Conservation (phyloP, 345 rosid genomes). For the Salix koriyanagi region DNA sequence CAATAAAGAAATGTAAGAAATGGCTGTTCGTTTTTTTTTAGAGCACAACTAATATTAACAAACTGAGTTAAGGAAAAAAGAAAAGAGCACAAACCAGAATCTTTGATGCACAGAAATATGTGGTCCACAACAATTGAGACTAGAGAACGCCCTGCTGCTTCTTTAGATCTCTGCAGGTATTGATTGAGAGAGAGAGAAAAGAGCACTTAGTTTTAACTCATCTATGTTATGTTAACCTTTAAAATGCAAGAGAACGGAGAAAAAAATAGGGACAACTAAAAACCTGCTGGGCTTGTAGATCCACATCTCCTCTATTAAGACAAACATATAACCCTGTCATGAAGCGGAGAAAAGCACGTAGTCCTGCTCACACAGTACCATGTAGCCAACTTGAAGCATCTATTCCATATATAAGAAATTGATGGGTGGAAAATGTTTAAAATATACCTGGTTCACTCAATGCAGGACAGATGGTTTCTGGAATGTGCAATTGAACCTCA, state of each 20-base stretch:
- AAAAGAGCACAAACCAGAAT: slow-evolving; percentile 64
- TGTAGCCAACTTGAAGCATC: slow-evolving; percentile 6
- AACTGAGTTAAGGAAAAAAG: neutral
- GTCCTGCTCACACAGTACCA: slow-evolving; percentile 49
- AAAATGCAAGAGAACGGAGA: neutral
- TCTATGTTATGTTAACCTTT: neutral
- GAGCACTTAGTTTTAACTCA: slow-evolving; percentile 8
- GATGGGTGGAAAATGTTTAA: neutral
- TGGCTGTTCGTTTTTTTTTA: neutral
- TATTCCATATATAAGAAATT: neutral
- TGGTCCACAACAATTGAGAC: slow-evolving; percentile 94
- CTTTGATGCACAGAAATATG: slow-evolving; percentile 90
- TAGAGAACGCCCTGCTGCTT: slow-evolving; percentile 89
- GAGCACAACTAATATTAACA: neutral
- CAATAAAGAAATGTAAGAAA: neutral
- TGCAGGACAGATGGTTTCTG: slow-evolving; percentile 97
- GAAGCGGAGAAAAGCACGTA: slow-evolving; percentile 96
- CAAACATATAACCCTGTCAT: slow-evolving; percentile 88
- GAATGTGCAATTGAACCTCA: slow-evolving; percentile 92
- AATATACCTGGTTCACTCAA: slow-evolving; percentile 90
- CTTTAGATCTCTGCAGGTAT: slow-evolving; percentile 58
- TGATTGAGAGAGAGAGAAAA: slow-evolving; percentile 24
- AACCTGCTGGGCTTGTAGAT: slow-evolving; percentile 84
- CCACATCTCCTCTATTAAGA: slow-evolving; percentile 92
- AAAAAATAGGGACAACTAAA: slow-evolving; percentile 2